These are phyloP conservation scores for Colletotrichum sp. DNA, from an alignment of 2,329 filamentous ascomycete genomes.

Conservation along the genomic window DNA sequence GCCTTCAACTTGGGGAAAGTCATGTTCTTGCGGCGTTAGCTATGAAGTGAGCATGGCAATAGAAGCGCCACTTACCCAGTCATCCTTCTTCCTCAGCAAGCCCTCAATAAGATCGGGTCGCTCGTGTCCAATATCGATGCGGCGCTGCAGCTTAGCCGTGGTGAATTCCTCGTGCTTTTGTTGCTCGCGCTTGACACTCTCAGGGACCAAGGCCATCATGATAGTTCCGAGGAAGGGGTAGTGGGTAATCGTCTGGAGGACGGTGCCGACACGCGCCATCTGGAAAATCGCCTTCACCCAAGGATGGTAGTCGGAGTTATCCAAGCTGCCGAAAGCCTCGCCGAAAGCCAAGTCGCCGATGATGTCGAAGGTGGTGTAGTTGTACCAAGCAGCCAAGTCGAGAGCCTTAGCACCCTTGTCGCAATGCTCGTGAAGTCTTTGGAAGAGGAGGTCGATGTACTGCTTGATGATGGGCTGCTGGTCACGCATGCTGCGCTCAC, in stretches of 20 bases:
- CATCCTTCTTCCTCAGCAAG: conserved; percentile 22
- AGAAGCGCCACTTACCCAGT: background rate
- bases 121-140: conserved; percentile 18
- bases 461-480: conserved; percentile 33
- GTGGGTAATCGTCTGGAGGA: conserved; percentile 2
- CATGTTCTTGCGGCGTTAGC: background rate
- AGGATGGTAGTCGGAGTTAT: conserved; percentile 26
- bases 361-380: conserved; percentile 32
- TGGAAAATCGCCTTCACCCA: conserved; percentile 30
- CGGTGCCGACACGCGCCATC: conserved; percentile 13
- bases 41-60: background rate
- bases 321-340: conserved; percentile 31
- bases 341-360: conserved; percentile 35
- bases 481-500: conserved; percentile 24
- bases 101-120: conserved; percentile 25
- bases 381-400: conserved; percentile 31
- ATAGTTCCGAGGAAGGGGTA: conserved; percentile 12
- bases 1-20: conserved; percentile 15
- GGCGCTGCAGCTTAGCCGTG: conserved; percentile 11
- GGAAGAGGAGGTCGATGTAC: conserved; percentile 44
- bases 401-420: conserved; percentile 4
- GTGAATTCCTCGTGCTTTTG: background rate
- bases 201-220: conserved; percentile 10
- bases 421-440: conserved; percentile 36
- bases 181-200: background rate